Base-by-base conservation (phyloP, 495 filamentous ascomycete species). In the Amniculicola lignicola region DNA sequence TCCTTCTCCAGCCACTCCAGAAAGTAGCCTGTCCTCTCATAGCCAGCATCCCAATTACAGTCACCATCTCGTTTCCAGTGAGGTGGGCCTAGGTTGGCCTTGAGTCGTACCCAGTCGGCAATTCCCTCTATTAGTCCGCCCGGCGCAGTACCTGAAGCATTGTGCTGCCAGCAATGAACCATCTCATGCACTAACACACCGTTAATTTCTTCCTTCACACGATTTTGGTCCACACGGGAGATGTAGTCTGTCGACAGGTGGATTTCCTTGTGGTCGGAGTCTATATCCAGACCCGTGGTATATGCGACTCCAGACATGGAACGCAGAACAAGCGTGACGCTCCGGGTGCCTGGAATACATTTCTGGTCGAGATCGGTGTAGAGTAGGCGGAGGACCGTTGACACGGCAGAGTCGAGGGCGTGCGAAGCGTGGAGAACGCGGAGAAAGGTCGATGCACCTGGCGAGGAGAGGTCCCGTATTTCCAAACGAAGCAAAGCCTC, bases 101-200 rank as follows among this genome's bases (percentile, higher is more conserved):
- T 83, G 43, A 98, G 70, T 6, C 93, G 77, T 7, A 98, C 91
- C 79, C 89, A 98, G 67, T 98, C 93, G 14, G 93, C 92, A 50
- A 98, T 83, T 0, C 93, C 93, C 67, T 98, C 93, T 49, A 95
- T 85, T 55, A 98, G 61, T 0, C 93, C 93, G 12, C 84, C 83
- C 0, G 92, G 92, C 14, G 77, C 79, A 3, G 73, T 76, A 0
- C 78, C 80, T 1, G 70, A 73, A 1, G 77, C 86, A 47, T 87
- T 82, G 70, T 87, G 89, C 68, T 98, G 93, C 72, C 87, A 95
- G 73, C 91, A 96, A 68, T 98, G 93, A 10, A 97, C 93, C 57
- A 96, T 85, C 72, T 98, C 93, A 69, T 98, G 93, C 0, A 83
- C 82, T 7, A 98, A 63, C 2, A 98, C 89, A 33, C 93, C 93